Evolutionary conservation across 305 asterid genomes (phyloP).

Genomic region (Fraxinus angustifolia): DNA sequence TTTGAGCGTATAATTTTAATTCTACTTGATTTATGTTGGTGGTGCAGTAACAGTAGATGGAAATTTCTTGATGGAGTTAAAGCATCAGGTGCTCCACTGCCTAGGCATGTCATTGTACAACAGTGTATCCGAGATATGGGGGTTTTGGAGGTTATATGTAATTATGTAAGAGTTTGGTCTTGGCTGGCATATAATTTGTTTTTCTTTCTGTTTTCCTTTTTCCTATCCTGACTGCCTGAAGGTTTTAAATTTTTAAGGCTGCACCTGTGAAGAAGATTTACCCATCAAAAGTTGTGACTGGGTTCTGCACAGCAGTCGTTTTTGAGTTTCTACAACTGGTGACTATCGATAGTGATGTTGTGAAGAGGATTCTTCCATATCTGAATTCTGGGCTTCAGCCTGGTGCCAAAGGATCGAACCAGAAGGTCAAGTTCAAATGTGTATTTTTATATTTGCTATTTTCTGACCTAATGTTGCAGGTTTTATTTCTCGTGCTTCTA

Average conservation of each 20-base stretch:
- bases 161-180: constrained; percentile 50
- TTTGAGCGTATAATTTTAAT: not conserved
- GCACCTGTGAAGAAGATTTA: constrained; percentile 54
- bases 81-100: constrained; percentile 72
- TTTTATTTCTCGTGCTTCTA: constrained; percentile 2
- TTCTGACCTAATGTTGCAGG: not conserved
- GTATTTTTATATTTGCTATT: not conserved
- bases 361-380: constrained; percentile 68
- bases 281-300: constrained; percentile 53
- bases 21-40: constrained; percentile 26
- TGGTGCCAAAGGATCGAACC: constrained; percentile 51
- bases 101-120: constrained; percentile 79
- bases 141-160: constrained; percentile 72
- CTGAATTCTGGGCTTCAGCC: constrained; percentile 59
- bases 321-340: constrained; percentile 66
- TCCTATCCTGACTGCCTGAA: constrained; percentile 24
- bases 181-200: not conserved
- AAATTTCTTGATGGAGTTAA: constrained; percentile 86
- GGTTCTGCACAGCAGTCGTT: constrained; percentile 77
- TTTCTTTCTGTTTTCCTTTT: not conserved
- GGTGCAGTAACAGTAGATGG: constrained; percentile 78
- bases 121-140: constrained; percentile 70
- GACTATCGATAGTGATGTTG: constrained; percentile 49
- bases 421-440: constrained; percentile 50
- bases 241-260: constrained; percentile 46